Evolutionary conservation across 179 eudicot genomes (phyloP).

Genomic region (Heliamphora pulchella): DNA sequence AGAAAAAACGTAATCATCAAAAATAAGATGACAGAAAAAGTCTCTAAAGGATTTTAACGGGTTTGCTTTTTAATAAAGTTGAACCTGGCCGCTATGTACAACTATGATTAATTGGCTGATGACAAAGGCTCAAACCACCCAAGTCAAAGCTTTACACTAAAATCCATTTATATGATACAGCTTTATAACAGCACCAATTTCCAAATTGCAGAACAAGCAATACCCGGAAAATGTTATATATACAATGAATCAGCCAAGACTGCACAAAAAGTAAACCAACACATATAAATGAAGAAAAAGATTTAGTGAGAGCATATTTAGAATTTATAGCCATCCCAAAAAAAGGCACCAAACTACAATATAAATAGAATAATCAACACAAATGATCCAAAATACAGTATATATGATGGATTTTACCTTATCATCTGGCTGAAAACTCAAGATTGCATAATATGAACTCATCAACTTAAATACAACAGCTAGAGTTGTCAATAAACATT

Average conservation of each 20-base stretch:
- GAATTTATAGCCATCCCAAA: neutral
- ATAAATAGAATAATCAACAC: neutral
- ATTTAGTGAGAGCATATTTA: too few species aligned
- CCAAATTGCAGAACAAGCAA: neutral
- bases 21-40: too few species aligned
- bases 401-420: conserved; percentile 39
- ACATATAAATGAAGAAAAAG: neutral
- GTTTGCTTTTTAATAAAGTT: too few species aligned
- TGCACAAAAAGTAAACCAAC: neutral
- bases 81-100: too few species aligned
- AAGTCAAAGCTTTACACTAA: too few species aligned
- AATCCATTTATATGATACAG: neutral
- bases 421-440: conserved; percentile 67
- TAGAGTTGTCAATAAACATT: conserved; percentile 67
- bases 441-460: conserved; percentile 78
- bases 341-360: neutral
- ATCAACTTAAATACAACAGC: conserved; percentile 75
- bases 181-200: too few species aligned
- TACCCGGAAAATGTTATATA: neutral
- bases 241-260: neutral
- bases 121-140: too few species aligned
- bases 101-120: too few species aligned
- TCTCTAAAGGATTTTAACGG: too few species aligned
- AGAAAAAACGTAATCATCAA: too few species aligned
- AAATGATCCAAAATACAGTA: neutral